A percentile compares a stretch with the other conserved stretches of the same genome.
These are phyloP conservation scores for Talaromyces sp. DNA, from an alignment of 2,329 filamentous ascomycete genomes.

Conservation along the genomic window DNA sequence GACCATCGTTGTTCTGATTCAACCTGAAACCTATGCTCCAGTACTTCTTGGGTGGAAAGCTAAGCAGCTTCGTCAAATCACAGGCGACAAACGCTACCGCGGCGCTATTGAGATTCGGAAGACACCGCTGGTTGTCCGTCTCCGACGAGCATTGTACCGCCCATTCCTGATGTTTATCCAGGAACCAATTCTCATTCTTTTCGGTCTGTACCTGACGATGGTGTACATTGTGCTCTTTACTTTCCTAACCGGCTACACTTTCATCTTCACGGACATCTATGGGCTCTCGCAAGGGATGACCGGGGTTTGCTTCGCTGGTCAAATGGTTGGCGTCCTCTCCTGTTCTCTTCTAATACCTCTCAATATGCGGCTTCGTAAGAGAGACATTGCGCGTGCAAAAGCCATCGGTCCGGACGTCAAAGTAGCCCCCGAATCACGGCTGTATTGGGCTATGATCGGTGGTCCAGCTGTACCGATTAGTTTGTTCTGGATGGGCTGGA, in stretches of 20 bases:
- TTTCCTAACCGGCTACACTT: slow-evolving; percentile 46
- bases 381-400: slow-evolving; percentile 42
- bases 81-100: slow-evolving; percentile 46
- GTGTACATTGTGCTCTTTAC: slow-evolving; percentile 33
- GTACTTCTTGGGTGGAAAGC: slow-evolving; percentile 47
- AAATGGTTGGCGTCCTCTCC: slow-evolving; percentile 42
- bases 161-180: slow-evolving; percentile 48
- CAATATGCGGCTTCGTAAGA: slow-evolving; percentile 44
- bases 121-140: slow-evolving; percentile 36
- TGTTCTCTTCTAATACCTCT: slow-evolving; percentile 42
- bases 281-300: slow-evolving; percentile 44
- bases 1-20: slow-evolving; percentile 39
- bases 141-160: slow-evolving; percentile 46
- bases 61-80: slow-evolving; percentile 37
- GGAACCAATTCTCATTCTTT: slow-evolving; percentile 35
- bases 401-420: slow-evolving; percentile 31
- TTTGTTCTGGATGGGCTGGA: slow-evolving; percentile 60
- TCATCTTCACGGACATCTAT: slow-evolving; percentile 50
- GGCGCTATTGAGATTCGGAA: slow-evolving; percentile 46
- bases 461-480: slow-evolving; percentile 49
- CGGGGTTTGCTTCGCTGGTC: slow-evolving; percentile 48
- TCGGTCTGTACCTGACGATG: slow-evolving; percentile 27
- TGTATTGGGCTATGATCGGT: slow-evolving; percentile 53
- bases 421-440: slow-evolving; percentile 51
- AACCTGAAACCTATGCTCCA: slow-evolving; percentile 51